A percentile compares a stretch with the other conserved stretches of the same genome.
Evolutionary conservation across 371 early-diverging fungal genomes (phyloP).

Genomic region (Chytridium lagenaria): DNA sequence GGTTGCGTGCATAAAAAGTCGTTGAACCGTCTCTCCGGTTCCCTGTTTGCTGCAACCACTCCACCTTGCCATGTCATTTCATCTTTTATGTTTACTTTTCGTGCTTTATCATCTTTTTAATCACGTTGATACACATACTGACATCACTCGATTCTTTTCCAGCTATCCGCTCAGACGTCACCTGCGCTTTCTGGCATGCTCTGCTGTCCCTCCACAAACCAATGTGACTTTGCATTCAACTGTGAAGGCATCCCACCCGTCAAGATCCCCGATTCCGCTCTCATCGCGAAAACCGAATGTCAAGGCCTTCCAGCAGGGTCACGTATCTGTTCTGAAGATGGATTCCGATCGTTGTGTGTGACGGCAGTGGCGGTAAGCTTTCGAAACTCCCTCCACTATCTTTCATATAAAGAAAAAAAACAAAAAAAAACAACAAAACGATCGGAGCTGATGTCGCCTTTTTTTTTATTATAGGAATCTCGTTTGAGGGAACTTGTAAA

Average conservation of each 20-base stretch:
- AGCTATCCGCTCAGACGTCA: background rate
- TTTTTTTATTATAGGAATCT: background rate
- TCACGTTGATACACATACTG: background rate
- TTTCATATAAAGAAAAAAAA: no score
- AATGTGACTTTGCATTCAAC: background rate
- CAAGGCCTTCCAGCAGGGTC: background rate
- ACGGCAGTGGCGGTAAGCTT: slow-evolving; percentile 5
- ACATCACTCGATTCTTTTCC: background rate
- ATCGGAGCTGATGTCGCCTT: background rate
- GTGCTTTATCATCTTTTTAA: background rate
- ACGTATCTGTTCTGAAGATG: slow-evolving; percentile 3
- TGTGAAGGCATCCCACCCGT: background rate
- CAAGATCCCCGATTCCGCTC: background rate
- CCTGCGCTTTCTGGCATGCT: slow-evolving; percentile 3
- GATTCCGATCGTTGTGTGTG: background rate
- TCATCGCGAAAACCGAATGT: background rate
- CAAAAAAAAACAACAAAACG: no score
- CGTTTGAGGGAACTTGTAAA: background rate
- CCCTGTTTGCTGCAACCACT: no score
- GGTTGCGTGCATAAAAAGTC: background rate
- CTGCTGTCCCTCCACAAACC: slow-evolving; percentile 9
- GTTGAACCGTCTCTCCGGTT: no score
- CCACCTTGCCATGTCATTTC: no score
- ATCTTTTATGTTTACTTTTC: no score
- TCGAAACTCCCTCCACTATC: no score